Evolutionary conservation across 2,329 filamentous ascomycete species (phyloP), one percentile per base, ranked within the genome.

Genomic region (Diaporthe helianthi): DNA sequence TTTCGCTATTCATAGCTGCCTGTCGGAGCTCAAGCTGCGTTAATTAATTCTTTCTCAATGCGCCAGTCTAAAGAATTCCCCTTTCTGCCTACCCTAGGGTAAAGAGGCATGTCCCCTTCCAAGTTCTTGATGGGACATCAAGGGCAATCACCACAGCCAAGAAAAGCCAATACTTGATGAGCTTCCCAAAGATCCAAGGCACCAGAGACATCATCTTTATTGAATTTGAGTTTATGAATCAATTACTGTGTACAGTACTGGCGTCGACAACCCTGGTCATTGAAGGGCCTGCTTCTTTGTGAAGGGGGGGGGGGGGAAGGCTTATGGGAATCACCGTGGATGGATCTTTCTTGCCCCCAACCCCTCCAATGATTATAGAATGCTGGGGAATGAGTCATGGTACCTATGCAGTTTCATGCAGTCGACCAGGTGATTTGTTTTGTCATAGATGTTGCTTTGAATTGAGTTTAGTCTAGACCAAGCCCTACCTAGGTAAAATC

Each of bases 61-160:
- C 58, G 58, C 26, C 41, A 26, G 26, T 41, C n/a, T 10, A 29
- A 49, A 7, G n/a, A 49, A 44, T n/a, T 63, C 41, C n/a, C n/a
- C 29, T 29, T 49, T 29, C 58, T 63, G 19, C 58, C 58, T 49
- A n/a, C n/a, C n/a, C n/a, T n/a, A n/a, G n/a, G n/a, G n/a, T n/a
- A 63, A 63, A 63, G 29, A 63, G 58, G 58, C 58, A 63, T 63
- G 58, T 47, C 44, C 17, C 58, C 44, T 36, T 63, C 13, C n/a
- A 12, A 17, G n/a, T n/a, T n/a, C n/a, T n/a, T n/a, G n/a, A 49
- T 31, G 58, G 58, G 58, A 31, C 58, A 63, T 49, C n/a, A n/a
- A 44, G 31, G 29, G n/a, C 9, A 44, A 63, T 63, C 58, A 63
- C n/a, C 29, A 49, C 19, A 15, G 58, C 58, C 58, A 63, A 63